Evolutionary conservation across 2,329 filamentous ascomycete genomes (phyloP), one percentile per base, ranked within the genome.

Genomic region (Coleophoma eucalyptorum): DNA sequence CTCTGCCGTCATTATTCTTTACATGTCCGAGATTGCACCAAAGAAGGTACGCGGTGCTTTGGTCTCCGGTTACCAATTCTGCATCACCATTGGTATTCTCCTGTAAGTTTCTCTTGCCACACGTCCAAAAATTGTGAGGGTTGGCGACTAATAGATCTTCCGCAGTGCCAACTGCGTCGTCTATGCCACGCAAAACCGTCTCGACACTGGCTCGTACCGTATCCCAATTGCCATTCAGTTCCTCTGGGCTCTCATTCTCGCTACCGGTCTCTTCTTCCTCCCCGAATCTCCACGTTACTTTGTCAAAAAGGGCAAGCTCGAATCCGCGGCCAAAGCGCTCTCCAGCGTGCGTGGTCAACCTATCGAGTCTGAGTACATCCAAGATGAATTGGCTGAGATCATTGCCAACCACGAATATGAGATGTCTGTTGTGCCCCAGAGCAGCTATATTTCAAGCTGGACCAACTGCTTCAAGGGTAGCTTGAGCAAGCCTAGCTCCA

Each of bases 331-430:
- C 2, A 70, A 76, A n/a, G 41, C 41, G 5, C 74, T 83, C n/a
- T 75, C 74, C 63, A 55, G 77, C 19, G 71, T 79, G 43, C 42
- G 72, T 78, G 50, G 65, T 42, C 20, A 43, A 20, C 41, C 41
- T 18, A 31, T 72, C 16, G 77, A 81, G 43, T 64, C 79, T 47
- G 68, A 68, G 37, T 78, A 80, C 57, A 79, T 79, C 69, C 64
- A 61, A 41, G 68, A 71, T 57, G 65, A 65, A 49, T 55, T 64
- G 26, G 52, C 54, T 10, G 67, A 71, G 19, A 68, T 81, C 48
- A 70, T 76, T 44, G 70, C 73, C 55, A 73, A 78, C 50, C 62
- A 92, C 70, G 87, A 88, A 71, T 90, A 92, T 68, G 90, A 96
- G 76, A 76, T 84, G 59, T 71, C 79, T 48, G 71, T 84, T 54